Percentiles rank a stretch among this genome's conserved stretches.
Conservation (phyloP, 805 yeast genomes). For the Candida quercuum region DNA sequence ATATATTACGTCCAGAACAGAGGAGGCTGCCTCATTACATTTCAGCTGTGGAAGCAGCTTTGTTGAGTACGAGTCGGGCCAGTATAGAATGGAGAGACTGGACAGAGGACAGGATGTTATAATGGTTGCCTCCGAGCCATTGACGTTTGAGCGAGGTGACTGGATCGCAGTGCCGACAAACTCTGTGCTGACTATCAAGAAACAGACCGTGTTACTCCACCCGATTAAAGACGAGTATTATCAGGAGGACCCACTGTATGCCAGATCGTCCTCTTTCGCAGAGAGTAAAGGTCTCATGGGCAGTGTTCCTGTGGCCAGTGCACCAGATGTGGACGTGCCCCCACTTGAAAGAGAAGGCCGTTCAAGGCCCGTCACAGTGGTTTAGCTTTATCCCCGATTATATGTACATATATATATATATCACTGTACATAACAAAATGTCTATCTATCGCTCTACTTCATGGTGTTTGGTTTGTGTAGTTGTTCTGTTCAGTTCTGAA, state of each 20-base stretch:
- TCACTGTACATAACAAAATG: no score
- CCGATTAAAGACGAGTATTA: conserved; percentile 90
- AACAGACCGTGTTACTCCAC: conserved; percentile 83
- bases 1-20: conserved; percentile 81
- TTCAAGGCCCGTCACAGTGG: conserved; percentile 26
- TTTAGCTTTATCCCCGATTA: neutral
- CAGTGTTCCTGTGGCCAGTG: conserved; percentile 67
- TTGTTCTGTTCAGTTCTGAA: neutral
- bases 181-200: conserved; percentile 72
- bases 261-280: conserved; percentile 77
- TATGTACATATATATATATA: neutral
- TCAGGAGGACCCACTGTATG: conserved; percentile 59
- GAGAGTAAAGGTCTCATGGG: conserved; percentile 92
- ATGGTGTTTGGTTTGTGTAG: no score
- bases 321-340: conserved; percentile 52
- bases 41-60: conserved; percentile 92
- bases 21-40: conserved; percentile 95
- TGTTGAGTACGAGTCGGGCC: conserved; percentile 85
- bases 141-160: conserved; percentile 94
- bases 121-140: conserved; percentile 95
- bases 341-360: conserved; percentile 79
- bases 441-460: no score
- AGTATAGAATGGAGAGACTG: conserved; percentile 88
- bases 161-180: conserved; percentile 98
- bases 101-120: conserved; percentile 91